Evolutionary conservation across 495 filamentous ascomycete genomes (phyloP).

Genomic region (Saxophila tyrrhenica): DNA sequence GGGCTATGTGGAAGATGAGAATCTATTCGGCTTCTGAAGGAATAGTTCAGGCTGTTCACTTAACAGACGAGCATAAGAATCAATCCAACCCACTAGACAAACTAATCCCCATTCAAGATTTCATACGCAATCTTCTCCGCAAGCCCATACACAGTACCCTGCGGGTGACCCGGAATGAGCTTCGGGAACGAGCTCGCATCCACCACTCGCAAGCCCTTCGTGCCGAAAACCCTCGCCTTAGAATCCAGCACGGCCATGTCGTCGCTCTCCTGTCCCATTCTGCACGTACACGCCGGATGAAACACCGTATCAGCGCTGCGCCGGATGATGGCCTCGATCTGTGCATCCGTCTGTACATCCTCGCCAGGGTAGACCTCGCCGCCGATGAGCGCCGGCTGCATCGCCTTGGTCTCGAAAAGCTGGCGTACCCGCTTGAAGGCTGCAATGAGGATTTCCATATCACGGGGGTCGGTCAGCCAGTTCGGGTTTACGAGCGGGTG

Average conservation of each 20-base stretch:
- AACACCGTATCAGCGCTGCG: constrained; percentile 34
- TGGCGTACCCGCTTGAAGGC: constrained; percentile 43
- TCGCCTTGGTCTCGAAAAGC: constrained; percentile 32
- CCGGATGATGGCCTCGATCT: constrained; percentile 40
- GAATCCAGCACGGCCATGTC: constrained; percentile 45
- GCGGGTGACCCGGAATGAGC: constrained; percentile 48
- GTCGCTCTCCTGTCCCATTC: constrained; percentile 39
- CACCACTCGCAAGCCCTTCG: constrained; percentile 43
- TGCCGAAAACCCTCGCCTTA: constrained; percentile 39
- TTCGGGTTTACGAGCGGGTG: constrained; percentile 43
- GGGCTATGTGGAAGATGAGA: constrained; percentile 25
- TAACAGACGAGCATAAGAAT: too few relatives aligned
- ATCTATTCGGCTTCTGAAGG: constrained; percentile 26
- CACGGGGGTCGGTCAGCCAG: constrained; percentile 42
- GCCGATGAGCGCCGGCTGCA: constrained; percentile 35
- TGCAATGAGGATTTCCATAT: constrained; percentile 44
- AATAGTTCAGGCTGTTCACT: too few relatives aligned
- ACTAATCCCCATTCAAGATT: constrained; percentile 24
- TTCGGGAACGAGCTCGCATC: constrained; percentile 35
- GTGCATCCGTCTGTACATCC: constrained; percentile 35
- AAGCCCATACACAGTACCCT: constrained; percentile 35
- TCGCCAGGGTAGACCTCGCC: constrained; percentile 39
- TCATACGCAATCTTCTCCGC: constrained; percentile 52
- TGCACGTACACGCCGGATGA: constrained; percentile 43
- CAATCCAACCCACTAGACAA: too few relatives aligned